Evolutionary conservation across 805 yeast genomes (phyloP).

Genomic region (Grigorovia humatica): DNA sequence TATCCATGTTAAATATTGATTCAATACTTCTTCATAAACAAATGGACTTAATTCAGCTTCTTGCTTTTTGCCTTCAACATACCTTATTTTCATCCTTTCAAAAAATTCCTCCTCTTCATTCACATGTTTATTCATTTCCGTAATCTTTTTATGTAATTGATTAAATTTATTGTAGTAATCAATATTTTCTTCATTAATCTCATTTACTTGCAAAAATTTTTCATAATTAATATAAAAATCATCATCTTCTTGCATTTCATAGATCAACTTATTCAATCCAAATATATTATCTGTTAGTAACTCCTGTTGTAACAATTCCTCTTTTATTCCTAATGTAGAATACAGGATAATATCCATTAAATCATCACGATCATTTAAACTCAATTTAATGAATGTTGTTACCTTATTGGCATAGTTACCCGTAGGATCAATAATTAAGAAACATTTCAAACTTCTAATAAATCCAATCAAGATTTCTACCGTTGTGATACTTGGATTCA

Average conservation of each 20-base stretch:
- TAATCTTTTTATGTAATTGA: background rate
- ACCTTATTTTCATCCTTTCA: no score
- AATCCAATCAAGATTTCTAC: slow-evolving; percentile 59
- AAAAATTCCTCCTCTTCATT: no score
- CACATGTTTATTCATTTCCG: no score
- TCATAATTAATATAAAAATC: background rate
- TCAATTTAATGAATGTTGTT: slow-evolving; percentile 62
- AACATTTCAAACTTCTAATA: slow-evolving; percentile 59
- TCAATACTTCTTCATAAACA: slow-evolving; percentile 13
- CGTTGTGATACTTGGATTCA: slow-evolving; percentile 79
- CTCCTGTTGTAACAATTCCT: slow-evolving; percentile 9
- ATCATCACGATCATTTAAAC: slow-evolving; percentile 56
- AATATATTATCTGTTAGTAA: slow-evolving; percentile 2
- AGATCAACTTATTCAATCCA: slow-evolving; percentile 8
- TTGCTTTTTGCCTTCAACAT: background rate
- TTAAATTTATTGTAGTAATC: background rate
- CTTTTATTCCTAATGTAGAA: slow-evolving; percentile 48
- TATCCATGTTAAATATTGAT: slow-evolving; percentile 18
- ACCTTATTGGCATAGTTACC: slow-evolving; percentile 52
- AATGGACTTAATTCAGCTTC: background rate
- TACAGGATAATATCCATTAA: slow-evolving; percentile 57
- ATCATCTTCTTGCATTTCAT: slow-evolving; percentile 35
- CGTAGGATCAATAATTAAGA: slow-evolving; percentile 70
- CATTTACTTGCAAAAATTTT: background rate
- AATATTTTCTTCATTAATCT: background rate